Base-by-base conservation (phyloP, 2,329 filamentous ascomycete genomes). In the Arthrobotrys sinensis region DNA sequence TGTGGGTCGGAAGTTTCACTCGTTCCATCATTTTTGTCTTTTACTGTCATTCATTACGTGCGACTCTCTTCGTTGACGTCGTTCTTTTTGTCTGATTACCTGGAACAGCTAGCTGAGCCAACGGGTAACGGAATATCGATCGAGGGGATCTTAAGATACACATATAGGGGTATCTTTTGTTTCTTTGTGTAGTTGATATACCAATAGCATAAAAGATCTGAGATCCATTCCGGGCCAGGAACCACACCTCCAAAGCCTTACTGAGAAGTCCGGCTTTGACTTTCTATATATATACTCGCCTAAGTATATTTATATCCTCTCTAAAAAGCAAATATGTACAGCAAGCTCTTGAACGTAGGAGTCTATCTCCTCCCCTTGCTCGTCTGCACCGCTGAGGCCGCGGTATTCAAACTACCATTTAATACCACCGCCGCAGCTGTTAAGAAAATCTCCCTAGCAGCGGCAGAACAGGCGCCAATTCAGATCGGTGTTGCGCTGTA, bases 401-500 rank as follows among this genome's bases (percentile, higher is more conserved):
- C 69, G 3, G 24, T 28, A 11, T 73, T 73, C 60, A 57, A 52
- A 24, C 14, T 60, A 16, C 69, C 69, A 3, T 66, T 66, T 53
- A 63, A 68, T 14, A 43, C 46, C 21, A 68, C 52, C 21, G 21
- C 50, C 34, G 36, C 48, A 36, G 19, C 53, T 24, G 10, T 36
- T 19, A 71, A 53, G 34, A 34, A 36, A 7, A 11, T 55, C 3
- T 14, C 38, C 11, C 34, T 21, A 8, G 24, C 2, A 1, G 53
- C 16, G 3, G 38, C 38, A 16, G 19, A 40, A 8, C 14, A 7
- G 2, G 34, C 55, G 8, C 19, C 36, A 1, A 1, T 76, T 10
- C 34, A 65, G n/a, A 32, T 52, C 12, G 65, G 60, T 6, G 36
- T 16, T 21, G 73, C 60, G 21, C 24, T 77, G 1, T 77, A 77